Percentiles rank a stretch among this genome's conserved stretches.
These are phyloP conservation scores for Lactifluus echinatus DNA, from an alignment of 768 basidiomycete species.

Conservation along the genomic window DNA sequence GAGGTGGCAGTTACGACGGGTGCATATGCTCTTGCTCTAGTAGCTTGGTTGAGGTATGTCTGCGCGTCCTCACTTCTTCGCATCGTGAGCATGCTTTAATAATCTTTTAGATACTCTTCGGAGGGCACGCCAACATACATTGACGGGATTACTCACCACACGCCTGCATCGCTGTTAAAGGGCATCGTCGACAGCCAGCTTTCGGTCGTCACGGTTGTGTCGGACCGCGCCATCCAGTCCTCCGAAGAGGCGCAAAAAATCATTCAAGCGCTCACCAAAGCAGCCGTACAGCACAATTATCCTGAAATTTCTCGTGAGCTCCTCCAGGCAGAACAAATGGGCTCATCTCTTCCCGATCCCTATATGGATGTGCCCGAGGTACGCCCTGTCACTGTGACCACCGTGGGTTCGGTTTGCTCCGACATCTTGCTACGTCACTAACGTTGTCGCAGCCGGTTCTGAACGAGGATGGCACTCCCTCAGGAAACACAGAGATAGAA, in stretches of 20 bases:
- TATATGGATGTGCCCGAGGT: constrained; percentile 51
- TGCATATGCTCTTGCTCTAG: constrained; percentile 65
- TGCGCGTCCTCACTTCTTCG: neutral
- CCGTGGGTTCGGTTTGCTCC: constrained; percentile 24
- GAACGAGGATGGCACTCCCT: constrained; percentile 20
- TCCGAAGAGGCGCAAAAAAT: constrained; percentile 48
- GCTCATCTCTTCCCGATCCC: constrained; percentile 31
- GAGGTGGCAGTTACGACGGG: constrained; percentile 41
- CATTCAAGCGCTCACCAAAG: constrained; percentile 47
- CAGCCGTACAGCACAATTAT: constrained; percentile 50
- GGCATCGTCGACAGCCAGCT: constrained; percentile 41
- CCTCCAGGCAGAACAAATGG: constrained; percentile 43
- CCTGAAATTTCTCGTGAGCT: constrained; percentile 46
- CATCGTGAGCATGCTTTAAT: constrained; percentile 14
- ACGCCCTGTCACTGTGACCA: constrained; percentile 44
- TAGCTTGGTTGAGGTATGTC: constrained; percentile 45
- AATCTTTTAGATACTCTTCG: constrained; percentile 32
- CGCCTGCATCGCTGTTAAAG: constrained; percentile 24
- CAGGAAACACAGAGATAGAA: constrained; percentile 21
- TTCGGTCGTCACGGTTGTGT: constrained; percentile 41
- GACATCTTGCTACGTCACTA: neutral
- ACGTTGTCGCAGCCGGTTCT: constrained; percentile 1
- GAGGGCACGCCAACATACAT: constrained; percentile 20
- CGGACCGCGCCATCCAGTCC: constrained; percentile 46
- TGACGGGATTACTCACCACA: constrained; percentile 15